Percentiles rank a stretch among this genome's conserved stretches.
phyloP scores from a whole-genome alignment of 768 basidiomycete genomes.

The Ephemerocybe angulata region DNA sequence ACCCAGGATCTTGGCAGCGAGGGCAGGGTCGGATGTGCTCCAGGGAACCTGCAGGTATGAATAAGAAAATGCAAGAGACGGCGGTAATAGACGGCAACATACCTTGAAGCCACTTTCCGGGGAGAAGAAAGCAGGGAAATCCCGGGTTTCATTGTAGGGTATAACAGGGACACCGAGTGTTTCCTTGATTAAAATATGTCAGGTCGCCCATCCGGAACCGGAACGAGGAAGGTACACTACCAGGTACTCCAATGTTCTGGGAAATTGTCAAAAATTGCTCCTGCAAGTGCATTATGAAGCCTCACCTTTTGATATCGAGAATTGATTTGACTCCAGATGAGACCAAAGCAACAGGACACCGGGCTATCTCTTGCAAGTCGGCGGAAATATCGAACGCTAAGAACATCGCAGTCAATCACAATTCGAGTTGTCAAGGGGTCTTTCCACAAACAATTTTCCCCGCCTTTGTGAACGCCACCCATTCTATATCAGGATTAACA shows the following conservation, averaged over 20 bases:
- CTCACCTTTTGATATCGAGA: slow-evolving; percentile 80
- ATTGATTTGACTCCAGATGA: slow-evolving; percentile 96
- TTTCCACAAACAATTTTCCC: slow-evolving; percentile 34
- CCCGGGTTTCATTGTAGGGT: slow-evolving; percentile 65
- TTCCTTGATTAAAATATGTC: slow-evolving; percentile 61
- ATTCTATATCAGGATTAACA: slow-evolving; percentile 20
- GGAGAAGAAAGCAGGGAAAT: slow-evolving; percentile 95
- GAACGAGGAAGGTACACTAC: slow-evolving; percentile 32
- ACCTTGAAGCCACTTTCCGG: slow-evolving; percentile 81
- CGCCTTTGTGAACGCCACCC: slow-evolving; percentile 46
- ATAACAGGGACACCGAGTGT: slow-evolving; percentile 92
- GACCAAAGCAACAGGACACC: slow-evolving; percentile 88
- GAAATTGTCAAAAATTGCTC: not conserved
- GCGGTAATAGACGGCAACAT: slow-evolving; percentile 13
- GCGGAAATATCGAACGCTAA: slow-evolving; percentile 93
- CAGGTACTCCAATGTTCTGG: slow-evolving; percentile 76
- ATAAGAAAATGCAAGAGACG: not conserved
- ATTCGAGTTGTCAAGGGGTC: not conserved
- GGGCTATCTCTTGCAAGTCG: slow-evolving; percentile 83
- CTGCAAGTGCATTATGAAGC: not conserved
- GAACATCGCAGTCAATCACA: slow-evolving; percentile 3
- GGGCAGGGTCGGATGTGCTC: slow-evolving; percentile 55
- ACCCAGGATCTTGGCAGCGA: slow-evolving; percentile 78
- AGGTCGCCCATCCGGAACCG: not conserved
- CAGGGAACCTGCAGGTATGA: slow-evolving; percentile 65